phyloP scores from a whole-genome alignment of 78 protist genomes.

The Dictyostelium citrinum region DNA sequence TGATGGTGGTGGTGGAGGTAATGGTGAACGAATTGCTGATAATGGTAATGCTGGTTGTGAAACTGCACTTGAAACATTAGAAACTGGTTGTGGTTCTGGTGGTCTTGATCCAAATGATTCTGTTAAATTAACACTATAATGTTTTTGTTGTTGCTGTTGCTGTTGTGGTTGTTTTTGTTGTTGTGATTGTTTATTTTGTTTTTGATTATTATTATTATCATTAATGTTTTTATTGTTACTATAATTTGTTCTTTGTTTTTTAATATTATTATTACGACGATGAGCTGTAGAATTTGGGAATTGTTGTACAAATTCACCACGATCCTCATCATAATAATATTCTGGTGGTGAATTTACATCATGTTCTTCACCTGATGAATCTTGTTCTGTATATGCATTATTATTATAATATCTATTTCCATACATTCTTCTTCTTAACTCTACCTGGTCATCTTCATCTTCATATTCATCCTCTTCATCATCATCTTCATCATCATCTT shows the following conservation, averaged over 20 bases:
- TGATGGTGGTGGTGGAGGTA: not conserved
- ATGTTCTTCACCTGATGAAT: not conserved
- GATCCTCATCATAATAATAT: conserved; percentile 2
- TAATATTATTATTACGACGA: not conserved
- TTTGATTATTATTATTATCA: not conserved
- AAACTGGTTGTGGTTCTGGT: not conserved
- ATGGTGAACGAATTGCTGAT: not conserved
- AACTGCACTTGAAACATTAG: not conserved
- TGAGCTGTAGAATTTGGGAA: not conserved
- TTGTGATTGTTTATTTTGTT: not conserved
- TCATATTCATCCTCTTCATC: not conserved
- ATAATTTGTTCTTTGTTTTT: not conserved
- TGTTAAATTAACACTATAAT: not conserved
- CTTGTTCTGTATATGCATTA: not conserved
- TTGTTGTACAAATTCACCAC: not conserved
- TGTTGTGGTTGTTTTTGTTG: not conserved
- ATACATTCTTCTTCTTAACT: not conserved
- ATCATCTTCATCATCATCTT: not conserved
- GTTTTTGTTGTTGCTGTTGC: not conserved
- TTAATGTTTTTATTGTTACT: not conserved
- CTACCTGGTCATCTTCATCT: not conserved
- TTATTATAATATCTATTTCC: not conserved
- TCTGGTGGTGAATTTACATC: not conserved
- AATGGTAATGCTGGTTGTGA: not conserved
- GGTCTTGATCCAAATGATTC: not conserved